Base-by-base conservation (phyloP, 495 filamentous ascomycete genomes). In the Oleoguttula mirabilis region DNA sequence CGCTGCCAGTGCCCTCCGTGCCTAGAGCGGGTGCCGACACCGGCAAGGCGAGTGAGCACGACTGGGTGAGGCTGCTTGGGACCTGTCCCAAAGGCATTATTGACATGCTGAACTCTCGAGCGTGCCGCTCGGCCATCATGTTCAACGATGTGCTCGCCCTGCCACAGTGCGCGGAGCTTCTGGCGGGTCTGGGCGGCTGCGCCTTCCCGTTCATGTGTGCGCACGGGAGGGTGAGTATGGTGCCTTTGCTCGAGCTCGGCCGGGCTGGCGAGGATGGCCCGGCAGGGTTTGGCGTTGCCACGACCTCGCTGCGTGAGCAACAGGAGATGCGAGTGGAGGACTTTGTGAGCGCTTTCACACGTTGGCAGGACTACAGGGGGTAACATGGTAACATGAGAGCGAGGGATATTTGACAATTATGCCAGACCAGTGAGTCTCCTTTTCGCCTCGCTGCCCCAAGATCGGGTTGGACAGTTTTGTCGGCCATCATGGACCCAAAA, bases 81-180 rank as follows among this genome's bases (percentile, higher is more conserved):
- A 67, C 66, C 27, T 88, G 84, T 50, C 87, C 87, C 0, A 65
- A 73, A 38, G 79, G 80, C 0, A 76, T 96, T n/a, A 38, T 92
- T 28, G 87, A 95, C 38, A 65, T 95, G 62, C 66, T 96, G 19
- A 88, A 94, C 51, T 93, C 85, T 4, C 75, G 87, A 28, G 82
- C 90, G 7, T 98, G 90, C 60, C 69, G 90, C 25, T 87, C 73
- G 30, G 85, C 90, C 5, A 82, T 96, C 60, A 98, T 98, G 90
- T 98, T 98, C 64, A 95, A 95, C 51, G 90, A 98, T 53, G 60
- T 59, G 8, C 56, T 96, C 32, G 70, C 65, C 1, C 41, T 65
- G 1, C 68, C 70, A 6, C 75, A 94, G 54, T 94, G 87, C 55
- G 52, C 66, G 33, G 58, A 55, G 11, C 58, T 98, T 14, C 62